Evolutionary conservation across 176 grass and related monocot species (phyloP), one percentile per base, ranked within the genome.

Genomic region (Musa troglodytarum): DNA sequence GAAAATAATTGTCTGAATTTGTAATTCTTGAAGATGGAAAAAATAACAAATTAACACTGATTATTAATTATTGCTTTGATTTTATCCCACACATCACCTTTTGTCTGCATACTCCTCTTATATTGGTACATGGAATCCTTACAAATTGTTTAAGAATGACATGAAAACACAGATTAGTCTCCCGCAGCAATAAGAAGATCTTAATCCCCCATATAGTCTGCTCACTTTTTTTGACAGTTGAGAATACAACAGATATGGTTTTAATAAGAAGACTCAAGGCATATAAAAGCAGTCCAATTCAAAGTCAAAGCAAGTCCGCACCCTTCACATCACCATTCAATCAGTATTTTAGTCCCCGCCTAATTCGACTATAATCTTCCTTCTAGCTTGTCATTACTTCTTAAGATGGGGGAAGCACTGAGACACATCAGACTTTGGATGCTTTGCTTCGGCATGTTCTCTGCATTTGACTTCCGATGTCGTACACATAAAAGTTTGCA

Each of bases 401-500:
- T 99, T 91, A 78, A 92, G 96, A 81, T 99, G 96, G 34, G 91
- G 88, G 71, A 99, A 99, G 83, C 96, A 99, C 83, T 84, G 88
- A 71, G 4, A 1, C 3, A 92, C 76, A 14, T 99, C 91, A 12
- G 49, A 86, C 82, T 99, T 99, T 0, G 91, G 96, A 67, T 99
- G 96, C 86, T 91, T 99, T 14, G 96, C 96, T 81, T 99, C 96
- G 0, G 96, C 96, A 22, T 99, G 96, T 74, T 99, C 96, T 69
- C 89, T 89, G 85, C 96, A 99, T 79, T 99, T 99, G 62, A 90
- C 85, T 73, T 95, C 96, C 15, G 96, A 91, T 53, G 96, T 99
- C 69, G 96, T 99, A 87, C 96, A 99, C 70, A 99, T 99, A 80
- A 99, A 99, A 9, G 96, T 95, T 87, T 99, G 96, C 88, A 99